A percentile compares a stretch with the other conserved stretches of the same genome.
Conservation (phyloP, 306 rosid species). For the Oxytropis ochrocephala region DNA sequence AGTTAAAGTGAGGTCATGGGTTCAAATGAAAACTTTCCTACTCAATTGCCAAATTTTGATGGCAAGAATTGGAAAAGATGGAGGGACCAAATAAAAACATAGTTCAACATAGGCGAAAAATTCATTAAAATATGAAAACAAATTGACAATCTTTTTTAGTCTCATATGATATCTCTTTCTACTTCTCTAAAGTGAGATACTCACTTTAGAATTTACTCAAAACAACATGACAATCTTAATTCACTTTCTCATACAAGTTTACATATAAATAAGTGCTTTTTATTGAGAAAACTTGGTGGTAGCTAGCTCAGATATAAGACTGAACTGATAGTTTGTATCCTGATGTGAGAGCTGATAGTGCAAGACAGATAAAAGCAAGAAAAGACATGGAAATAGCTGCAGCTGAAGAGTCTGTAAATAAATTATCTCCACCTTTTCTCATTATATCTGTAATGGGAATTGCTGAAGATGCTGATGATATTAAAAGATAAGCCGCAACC, state of each 20-base stretch:
- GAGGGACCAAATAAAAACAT: too few species aligned
- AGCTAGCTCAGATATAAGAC: constrained; percentile 28
- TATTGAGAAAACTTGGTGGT: not conserved
- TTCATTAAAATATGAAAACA: too few species aligned
- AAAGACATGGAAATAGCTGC: constrained; percentile 55
- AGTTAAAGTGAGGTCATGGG: too few species aligned
- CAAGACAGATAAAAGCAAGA: constrained; percentile 44
- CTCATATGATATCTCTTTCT: too few species aligned
- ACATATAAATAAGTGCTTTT: not conserved
- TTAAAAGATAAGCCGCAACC: constrained; percentile 59
- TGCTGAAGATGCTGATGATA: constrained; percentile 62
- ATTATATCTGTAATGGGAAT: constrained; percentile 46
- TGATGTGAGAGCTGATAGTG: constrained; percentile 43
- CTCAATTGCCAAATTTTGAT: too few species aligned
- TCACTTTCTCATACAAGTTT: not conserved
- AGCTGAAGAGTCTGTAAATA: constrained; percentile 46
- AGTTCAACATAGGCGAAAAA: too few species aligned
- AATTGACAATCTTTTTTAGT: too few species aligned
- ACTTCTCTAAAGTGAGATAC: too few species aligned
- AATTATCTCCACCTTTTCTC: constrained; percentile 37
- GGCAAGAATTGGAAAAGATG: too few species aligned
- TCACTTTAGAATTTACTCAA: too few species aligned
- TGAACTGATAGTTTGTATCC: constrained; percentile 47
- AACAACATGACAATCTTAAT: not conserved
- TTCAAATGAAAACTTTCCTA: too few species aligned